A percentile compares a stretch with the other conserved stretches of the same genome.
These are phyloP conservation scores for Epichloe uncinata DNA, from an alignment of 2,329 filamentous ascomycete species.

Conservation along the genomic window DNA sequence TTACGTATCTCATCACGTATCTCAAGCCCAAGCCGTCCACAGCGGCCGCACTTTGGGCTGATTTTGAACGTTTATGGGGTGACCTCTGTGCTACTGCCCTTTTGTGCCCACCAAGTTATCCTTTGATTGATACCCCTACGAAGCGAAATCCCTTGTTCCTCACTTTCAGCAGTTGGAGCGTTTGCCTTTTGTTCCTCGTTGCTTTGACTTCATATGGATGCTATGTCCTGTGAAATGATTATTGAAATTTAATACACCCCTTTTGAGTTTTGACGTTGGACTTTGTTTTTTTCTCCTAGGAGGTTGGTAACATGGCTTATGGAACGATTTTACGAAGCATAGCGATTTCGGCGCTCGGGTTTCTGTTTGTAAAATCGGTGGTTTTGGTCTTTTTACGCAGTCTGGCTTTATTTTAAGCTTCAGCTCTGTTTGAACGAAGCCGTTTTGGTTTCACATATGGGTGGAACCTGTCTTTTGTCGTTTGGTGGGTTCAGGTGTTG, in stretches of 20 bases:
- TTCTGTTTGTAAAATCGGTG: not conserved
- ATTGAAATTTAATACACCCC: not conserved
- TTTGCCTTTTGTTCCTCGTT: not conserved
- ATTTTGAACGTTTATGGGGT: slow-evolving; percentile 1
- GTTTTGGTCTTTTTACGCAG: not conserved
- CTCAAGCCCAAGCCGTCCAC: slow-evolving; percentile 34
- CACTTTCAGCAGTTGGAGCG: not conserved
- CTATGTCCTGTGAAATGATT: not conserved
- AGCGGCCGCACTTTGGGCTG: slow-evolving; percentile 39
- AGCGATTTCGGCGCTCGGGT: slow-evolving; percentile 25
- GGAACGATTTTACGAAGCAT: slow-evolving; percentile 22
- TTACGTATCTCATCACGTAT: slow-evolving; percentile 18
- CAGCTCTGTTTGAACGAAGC: not conserved
- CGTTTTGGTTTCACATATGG: not conserved
- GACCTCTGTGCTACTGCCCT: not conserved
- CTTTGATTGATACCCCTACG: slow-evolving; percentile 2
- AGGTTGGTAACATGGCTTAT: slow-evolving; percentile 9
- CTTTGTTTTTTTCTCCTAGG: slow-evolving; percentile 4
- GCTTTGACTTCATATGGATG: not conserved
- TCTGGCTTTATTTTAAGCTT: not conserved
- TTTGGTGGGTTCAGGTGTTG: not conserved
- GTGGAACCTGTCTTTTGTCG: not conserved
- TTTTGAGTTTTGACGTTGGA: not conserved
- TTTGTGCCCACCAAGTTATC: not conserved
- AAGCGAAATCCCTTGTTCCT: not conserved